These are phyloP conservation scores for Zygosaccharomyces bisporus DNA, from an alignment of 805 yeast genomes.

Conservation along the genomic window DNA sequence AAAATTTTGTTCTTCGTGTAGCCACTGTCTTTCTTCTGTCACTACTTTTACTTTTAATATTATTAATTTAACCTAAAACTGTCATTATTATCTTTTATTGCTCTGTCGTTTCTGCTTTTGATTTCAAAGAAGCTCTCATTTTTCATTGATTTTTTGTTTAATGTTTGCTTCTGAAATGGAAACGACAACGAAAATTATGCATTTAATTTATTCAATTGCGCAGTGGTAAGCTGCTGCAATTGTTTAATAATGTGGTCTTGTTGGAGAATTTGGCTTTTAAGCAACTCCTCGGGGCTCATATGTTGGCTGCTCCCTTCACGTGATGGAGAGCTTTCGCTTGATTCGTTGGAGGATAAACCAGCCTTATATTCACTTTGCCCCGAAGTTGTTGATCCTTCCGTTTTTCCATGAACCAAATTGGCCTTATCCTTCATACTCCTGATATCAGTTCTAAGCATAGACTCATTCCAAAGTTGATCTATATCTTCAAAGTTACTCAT, in stretches of 20 bases:
- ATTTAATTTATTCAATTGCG: background rate
- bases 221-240: slow-evolving; percentile 11
- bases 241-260: slow-evolving; percentile 15
- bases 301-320: background rate
- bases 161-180: too few species aligned
- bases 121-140: background rate
- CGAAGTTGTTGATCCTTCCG: background rate
- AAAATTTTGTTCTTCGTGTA: background rate
- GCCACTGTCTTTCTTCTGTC: background rate
- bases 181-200: background rate
- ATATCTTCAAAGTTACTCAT: slow-evolving; percentile 12
- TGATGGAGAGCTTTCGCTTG: background rate
- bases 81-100: background rate
- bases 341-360: background rate
- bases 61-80: background rate
- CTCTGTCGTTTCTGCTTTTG: background rate
- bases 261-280: slow-evolving; percentile 9
- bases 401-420: background rate
- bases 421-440: background rate
- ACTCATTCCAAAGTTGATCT: slow-evolving; percentile 15
- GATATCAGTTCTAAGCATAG: background rate
- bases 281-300: slow-evolving; percentile 11
- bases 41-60: background rate
- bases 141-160: background rate
- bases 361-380: background rate